A percentile compares a stretch with the other conserved stretches of the same genome.
Evolutionary conservation across 176 grass and related monocot genomes (phyloP).

Genomic region (Ampelocalamus luodianensis): DNA sequence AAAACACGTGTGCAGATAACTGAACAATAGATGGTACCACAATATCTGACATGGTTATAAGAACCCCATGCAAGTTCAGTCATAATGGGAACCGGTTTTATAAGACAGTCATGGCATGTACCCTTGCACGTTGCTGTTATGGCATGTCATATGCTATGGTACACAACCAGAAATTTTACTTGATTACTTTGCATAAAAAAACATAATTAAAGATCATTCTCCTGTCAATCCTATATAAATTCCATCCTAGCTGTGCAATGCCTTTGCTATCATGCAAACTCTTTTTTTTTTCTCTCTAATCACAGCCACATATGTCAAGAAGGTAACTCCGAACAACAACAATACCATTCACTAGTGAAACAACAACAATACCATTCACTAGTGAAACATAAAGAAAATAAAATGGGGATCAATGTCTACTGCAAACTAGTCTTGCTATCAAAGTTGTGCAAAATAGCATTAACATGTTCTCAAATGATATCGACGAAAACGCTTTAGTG

Average conservation of each 20-base stretch:
- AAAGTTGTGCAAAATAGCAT: not conserved
- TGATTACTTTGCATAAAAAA: not conserved
- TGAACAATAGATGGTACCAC: not conserved
- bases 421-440: not conserved
- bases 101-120: not conserved
- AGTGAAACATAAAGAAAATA: not conserved
- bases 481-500: not conserved
- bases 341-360: too few relatives aligned
- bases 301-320: conserved; percentile 22
- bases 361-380: not conserved
- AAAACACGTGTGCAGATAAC: conserved; percentile 14
- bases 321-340: conserved; percentile 4
- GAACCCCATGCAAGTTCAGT: conserved; percentile 3
- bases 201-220: not conserved
- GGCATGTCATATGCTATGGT: not conserved
- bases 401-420: not conserved
- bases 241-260: conserved; percentile 15
- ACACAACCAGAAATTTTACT: not conserved
- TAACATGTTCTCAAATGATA: conserved; percentile 5
- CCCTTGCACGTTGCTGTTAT: not conserved
- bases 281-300: not conserved
- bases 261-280: conserved; percentile 10
- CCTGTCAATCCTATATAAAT: not conserved
- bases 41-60: not conserved
- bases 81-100: not conserved